Evolutionary conservation across 169 alveolate species (phyloP).

Genomic region (Babesia sp.): DNA sequence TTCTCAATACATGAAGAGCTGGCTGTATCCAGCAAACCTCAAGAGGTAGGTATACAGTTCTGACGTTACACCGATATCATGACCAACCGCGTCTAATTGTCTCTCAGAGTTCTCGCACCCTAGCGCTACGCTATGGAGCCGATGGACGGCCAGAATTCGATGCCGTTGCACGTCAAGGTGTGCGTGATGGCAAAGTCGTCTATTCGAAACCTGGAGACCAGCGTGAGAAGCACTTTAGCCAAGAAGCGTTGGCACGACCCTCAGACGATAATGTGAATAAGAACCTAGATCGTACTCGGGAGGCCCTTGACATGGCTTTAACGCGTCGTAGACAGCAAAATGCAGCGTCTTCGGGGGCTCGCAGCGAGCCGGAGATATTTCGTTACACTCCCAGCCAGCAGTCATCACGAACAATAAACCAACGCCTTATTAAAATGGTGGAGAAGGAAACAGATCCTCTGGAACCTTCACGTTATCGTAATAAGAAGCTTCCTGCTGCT

Average conservation of each 20-base stretch:
- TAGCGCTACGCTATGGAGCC: conserved; percentile 65
- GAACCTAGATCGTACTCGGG: conserved; percentile 76
- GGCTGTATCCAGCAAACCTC: background rate
- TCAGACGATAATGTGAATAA: conserved; percentile 74
- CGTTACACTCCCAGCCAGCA: conserved; percentile 83
- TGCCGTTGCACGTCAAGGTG: conserved; percentile 67
- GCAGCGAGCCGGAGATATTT: conserved; percentile 75
- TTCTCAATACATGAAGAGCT: conserved; percentile 52
- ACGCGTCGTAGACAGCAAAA: conserved; percentile 43
- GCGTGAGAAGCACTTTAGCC: conserved; percentile 69
- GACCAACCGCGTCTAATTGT: background rate
- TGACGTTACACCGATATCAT: background rate
- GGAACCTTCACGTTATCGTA: conserved; percentile 92
- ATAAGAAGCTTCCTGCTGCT: conserved; percentile 90
- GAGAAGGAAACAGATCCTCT: conserved; percentile 92
- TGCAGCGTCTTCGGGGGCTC: conserved; percentile 24
- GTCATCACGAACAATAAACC: conserved; percentile 57
- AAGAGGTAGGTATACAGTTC: conserved; percentile 14
- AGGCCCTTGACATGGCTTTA: conserved; percentile 74
- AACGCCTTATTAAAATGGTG: conserved; percentile 87
- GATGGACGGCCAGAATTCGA: conserved; percentile 76
- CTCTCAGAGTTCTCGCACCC: conserved; percentile 25
- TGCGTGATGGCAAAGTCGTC: conserved; percentile 68
- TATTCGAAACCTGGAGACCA: conserved; percentile 69
- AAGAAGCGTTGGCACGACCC: conserved; percentile 70